These are phyloP conservation scores for Saccharomyces pastorianus DNA, from an alignment of 1,139 yeast genomes.

Conservation along the genomic window DNA sequence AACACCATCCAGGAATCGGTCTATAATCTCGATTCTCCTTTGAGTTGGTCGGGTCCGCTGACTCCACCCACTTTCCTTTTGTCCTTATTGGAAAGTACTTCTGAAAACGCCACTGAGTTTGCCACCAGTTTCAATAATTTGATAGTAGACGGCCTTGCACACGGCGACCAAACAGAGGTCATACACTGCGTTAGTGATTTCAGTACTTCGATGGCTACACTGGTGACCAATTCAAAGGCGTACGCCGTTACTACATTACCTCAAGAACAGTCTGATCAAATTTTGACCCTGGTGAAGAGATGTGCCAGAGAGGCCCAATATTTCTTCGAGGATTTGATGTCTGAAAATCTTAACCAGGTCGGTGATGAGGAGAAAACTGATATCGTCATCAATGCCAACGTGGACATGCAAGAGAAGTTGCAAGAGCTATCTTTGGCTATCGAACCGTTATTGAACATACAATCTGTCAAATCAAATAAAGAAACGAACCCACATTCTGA, in stretches of 20 bases:
- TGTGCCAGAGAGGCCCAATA: slow-evolving; percentile 55
- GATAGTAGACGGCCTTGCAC: slow-evolving; percentile 62
- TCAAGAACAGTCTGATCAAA: slow-evolving; percentile 37
- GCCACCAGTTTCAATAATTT: slow-evolving; percentile 71
- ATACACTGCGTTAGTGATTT: slow-evolving; percentile 63
- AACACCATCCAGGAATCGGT: slow-evolving; percentile 67
- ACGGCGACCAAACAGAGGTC: slow-evolving; percentile 60
- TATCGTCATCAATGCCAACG: slow-evolving; percentile 64
- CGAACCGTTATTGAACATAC: slow-evolving; percentile 11
- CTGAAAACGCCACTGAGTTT: slow-evolving; percentile 71
- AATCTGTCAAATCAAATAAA: slow-evolving; percentile 31
- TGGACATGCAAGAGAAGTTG: slow-evolving; percentile 62
- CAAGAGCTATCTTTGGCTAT: slow-evolving; percentile 44
- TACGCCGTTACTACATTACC: slow-evolving; percentile 11
- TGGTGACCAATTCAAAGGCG: slow-evolving; percentile 34
- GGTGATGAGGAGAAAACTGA: slow-evolving; percentile 64
- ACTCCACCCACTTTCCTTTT: slow-evolving; percentile 57
- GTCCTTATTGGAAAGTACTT: slow-evolving; percentile 63
- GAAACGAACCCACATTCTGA: slow-evolving; percentile 38
- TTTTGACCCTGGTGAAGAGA: slow-evolving; percentile 41
- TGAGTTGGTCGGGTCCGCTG: slow-evolving; percentile 77
- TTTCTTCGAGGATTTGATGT: slow-evolving; percentile 53
- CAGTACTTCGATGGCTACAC: slow-evolving; percentile 56
- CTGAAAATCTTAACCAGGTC: slow-evolving; percentile 40
- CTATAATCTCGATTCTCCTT: slow-evolving; percentile 65